A percentile compares a stretch with the other conserved stretches of the same genome.
Conservation (phyloP, 2,329 filamentous ascomycete genomes). For the Cladosporium colombiae region DNA sequence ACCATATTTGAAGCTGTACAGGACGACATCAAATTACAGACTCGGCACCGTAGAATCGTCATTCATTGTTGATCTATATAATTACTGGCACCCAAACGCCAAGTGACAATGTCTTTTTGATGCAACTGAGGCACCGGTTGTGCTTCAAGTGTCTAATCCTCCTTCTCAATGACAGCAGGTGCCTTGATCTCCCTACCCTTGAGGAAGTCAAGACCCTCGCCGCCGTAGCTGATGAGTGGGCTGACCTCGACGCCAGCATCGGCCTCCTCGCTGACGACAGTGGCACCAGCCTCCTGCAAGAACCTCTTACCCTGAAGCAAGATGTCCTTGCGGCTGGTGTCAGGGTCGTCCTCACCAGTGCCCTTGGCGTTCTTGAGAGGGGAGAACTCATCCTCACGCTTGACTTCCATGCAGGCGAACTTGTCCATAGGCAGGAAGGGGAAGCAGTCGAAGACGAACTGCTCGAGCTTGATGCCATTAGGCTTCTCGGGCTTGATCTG, state of each 20-base stretch:
- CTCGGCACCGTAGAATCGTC: conserved; percentile 1
- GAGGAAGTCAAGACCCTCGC: conserved; percentile 64
- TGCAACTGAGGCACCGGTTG: neutral
- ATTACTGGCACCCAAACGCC: neutral
- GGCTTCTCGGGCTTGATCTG: conserved; percentile 88
- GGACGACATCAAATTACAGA: neutral
- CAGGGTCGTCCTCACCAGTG: conserved; percentile 87
- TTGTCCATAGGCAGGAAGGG: conserved; percentile 80
- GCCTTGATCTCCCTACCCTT: conserved; percentile 61
- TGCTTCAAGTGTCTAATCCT: conserved; percentile 32
- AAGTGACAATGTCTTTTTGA: neutral
- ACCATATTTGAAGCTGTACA: neutral
- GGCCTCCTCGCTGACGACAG: conserved; percentile 65
- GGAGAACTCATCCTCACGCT: conserved; percentile 96
- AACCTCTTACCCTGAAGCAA: conserved; percentile 87
- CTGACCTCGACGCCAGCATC: conserved; percentile 82
- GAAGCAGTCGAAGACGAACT: conserved; percentile 99
- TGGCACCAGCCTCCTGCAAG: conserved; percentile 75
- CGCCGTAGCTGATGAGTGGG: conserved; percentile 84
- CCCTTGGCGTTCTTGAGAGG: conserved; percentile 89
- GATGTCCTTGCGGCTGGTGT: conserved; percentile 89
- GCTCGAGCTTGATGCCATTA: conserved; percentile 98
- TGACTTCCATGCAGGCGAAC: conserved; percentile 95
- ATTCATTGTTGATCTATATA: conserved; percentile 17
- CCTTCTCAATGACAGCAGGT: conserved; percentile 64